Conservation (phyloP, 2,329 filamentous ascomycete species). For the Sordariomycetes sp. region DNA sequence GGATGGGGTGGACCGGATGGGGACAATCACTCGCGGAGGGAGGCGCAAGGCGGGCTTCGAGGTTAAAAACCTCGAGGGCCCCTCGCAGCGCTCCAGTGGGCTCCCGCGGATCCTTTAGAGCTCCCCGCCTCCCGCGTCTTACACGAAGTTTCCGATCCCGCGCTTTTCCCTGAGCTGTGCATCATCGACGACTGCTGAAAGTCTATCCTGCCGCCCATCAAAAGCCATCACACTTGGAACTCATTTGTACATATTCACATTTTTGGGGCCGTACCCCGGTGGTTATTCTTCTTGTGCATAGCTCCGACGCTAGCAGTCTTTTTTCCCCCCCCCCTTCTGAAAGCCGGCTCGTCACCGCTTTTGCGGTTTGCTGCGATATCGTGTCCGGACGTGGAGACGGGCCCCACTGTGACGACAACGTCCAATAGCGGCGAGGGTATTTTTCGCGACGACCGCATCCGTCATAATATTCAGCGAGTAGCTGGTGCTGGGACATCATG, state of each 20-base stretch:
- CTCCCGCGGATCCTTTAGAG: background rate
- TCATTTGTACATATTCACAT: no score
- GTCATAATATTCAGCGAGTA: background rate
- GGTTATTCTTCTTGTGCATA: no score
- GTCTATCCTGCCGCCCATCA: no score
- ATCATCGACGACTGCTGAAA: no score
- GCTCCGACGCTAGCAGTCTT: no score
- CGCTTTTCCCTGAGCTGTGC: background rate
- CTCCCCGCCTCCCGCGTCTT: background rate
- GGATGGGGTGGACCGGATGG: background rate
- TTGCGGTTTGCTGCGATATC: background rate
- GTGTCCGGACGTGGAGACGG: background rate
- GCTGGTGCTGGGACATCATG: slow-evolving; percentile 24
- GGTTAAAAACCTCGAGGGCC: background rate
- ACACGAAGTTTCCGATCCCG: background rate
- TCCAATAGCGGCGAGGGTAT: background rate
- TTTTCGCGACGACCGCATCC: background rate
- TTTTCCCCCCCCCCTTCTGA: no score
- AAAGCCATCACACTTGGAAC: no score
- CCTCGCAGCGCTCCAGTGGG: background rate
- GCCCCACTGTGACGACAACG: background rate
- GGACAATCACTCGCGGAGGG: background rate
- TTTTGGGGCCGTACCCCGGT: no score
- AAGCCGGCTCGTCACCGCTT: no score
- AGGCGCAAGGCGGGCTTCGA: background rate